Base-by-base conservation (phyloP, 2,329 filamentous ascomycete species). In the Claviceps quebecensis region DNA sequence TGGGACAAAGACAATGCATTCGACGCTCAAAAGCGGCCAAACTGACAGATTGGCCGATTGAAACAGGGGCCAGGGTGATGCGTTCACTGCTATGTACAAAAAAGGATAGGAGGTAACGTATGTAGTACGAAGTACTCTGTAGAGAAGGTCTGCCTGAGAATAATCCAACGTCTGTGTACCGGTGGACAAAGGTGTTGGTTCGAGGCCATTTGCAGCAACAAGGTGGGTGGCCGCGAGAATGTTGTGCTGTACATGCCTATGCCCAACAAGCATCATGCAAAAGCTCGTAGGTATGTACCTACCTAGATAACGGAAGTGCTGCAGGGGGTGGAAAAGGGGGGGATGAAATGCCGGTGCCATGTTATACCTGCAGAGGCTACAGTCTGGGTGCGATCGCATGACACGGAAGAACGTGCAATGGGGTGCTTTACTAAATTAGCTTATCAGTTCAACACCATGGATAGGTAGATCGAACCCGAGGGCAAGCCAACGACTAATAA, bases 1-100 rank as follows among this genome's bases (percentile, higher is more conserved):
- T 50, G 53, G 51, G 49, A 53, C 53, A 52, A 47, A 50, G 47
- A 19, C 54, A 56, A 50, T 55, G 49, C 50, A 36, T 52, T 53
- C 45, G 38, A 51, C 52, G 53, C 55, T 52, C 48, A 51, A 48
- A 55, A 51, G 54, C 58, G 53, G 56, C 56, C 54, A 52, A 55
- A 55, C 54, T 23, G 57, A 54, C 53, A 48, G 57, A 51, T 53
- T 47, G 54, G 55, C 54, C 54, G 52, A 60, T 60, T 59, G 54
- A 56, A 54, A 57, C 49, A 52, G 52, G 50, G 36, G 45, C 53
- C 52, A 55, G 58, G 55, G 59, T 57, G 57, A 58, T 55, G 34
- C 6, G 41, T 8, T 4, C 36, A 45, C 37, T 29, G 34, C 52
- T 51, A 52, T 11, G 9, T 29, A 29, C 26, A 56, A 53, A 50